These are phyloP conservation scores for Coniella lustricola DNA, from an alignment of 2,329 filamentous ascomycete genomes.

Conservation along the genomic window DNA sequence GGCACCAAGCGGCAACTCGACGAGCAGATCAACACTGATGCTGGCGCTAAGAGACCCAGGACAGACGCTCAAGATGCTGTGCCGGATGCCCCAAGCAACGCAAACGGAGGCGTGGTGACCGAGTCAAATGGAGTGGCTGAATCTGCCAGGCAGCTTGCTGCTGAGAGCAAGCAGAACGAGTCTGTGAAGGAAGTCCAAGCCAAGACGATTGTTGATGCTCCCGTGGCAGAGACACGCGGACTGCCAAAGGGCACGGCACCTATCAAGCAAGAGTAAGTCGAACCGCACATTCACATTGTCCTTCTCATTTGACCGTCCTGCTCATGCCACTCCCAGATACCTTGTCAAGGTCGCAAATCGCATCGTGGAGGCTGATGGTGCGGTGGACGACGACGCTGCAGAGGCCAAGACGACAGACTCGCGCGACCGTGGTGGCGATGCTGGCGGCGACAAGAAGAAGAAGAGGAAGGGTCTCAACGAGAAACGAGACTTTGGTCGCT, in stretches of 20 bases:
- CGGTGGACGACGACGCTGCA: constrained; percentile 42
- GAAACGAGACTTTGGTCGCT: constrained; percentile 71
- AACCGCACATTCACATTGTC: constrained; percentile 9
- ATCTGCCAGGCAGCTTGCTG: background rate
- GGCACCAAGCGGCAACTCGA: constrained; percentile 16
- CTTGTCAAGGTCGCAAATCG: constrained; percentile 30
- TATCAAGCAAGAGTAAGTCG: constrained; percentile 63
- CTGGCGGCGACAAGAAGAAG: constrained; percentile 26
- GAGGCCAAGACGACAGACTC: constrained; percentile 32
- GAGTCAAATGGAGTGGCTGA: background rate
- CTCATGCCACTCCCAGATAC: constrained; percentile 29
- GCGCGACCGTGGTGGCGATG: constrained; percentile 21
- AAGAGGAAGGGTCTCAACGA: constrained; percentile 71
- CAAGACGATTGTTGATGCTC: background rate
- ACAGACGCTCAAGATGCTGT: constrained; percentile 29
- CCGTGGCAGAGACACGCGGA: background rate
- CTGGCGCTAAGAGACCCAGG: constrained; percentile 51
- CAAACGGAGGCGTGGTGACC: constrained; percentile 3
- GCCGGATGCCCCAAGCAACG: background rate
- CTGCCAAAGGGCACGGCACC: constrained; percentile 38
- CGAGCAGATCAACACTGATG: constrained; percentile 19
- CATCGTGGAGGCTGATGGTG: constrained; percentile 18
- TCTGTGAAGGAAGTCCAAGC: constrained; percentile 43
- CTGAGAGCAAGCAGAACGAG: constrained; percentile 9
- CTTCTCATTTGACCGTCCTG: background rate